Conservation (phyloP, 768 basidiomycete genomes). For the Tylopilus subfusipes region DNA sequence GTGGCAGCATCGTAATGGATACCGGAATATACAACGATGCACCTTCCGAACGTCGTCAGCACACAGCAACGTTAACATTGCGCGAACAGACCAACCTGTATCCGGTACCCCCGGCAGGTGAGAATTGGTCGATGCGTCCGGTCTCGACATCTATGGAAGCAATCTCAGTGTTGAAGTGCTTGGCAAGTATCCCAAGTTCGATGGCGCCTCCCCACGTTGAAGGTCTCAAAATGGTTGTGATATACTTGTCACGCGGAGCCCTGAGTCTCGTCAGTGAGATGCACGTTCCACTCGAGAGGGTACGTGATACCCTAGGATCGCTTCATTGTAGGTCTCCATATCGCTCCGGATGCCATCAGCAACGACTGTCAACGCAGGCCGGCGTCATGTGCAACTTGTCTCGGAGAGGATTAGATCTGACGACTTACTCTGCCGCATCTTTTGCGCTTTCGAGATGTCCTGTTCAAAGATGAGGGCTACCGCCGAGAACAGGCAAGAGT, state of each 20-base stretch:
- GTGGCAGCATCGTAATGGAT: constrained; percentile 95
- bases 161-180: constrained; percentile 82
- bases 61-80: background rate
- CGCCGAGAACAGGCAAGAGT: constrained; percentile 90
- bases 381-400: constrained; percentile 7
- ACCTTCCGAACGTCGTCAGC: constrained; percentile 36
- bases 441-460: constrained; percentile 62
- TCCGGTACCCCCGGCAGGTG: constrained; percentile 36
- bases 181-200: constrained; percentile 81
- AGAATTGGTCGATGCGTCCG: constrained; percentile 82
- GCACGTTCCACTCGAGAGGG: background rate
- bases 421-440: constrained; percentile 68
- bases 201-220: constrained; percentile 95
- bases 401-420: background rate
- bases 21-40: constrained; percentile 87
- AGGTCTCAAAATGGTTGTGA: constrained; percentile 73
- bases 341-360: constrained; percentile 76
- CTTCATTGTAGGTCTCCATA: constrained; percentile 73
- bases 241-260: constrained; percentile 65
- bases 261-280: constrained; percentile 28
- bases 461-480: constrained; percentile 85
- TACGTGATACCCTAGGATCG: constrained; percentile 72
- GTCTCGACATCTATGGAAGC: constrained; percentile 90
- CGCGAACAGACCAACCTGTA: constrained; percentile 22
- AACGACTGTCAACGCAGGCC: constrained; percentile 53